A percentile compares a stretch with the other conserved stretches of the same genome.
Evolutionary conservation across 805 yeast species (phyloP).

Genomic region (Blastobotrys chiropterorum): DNA sequence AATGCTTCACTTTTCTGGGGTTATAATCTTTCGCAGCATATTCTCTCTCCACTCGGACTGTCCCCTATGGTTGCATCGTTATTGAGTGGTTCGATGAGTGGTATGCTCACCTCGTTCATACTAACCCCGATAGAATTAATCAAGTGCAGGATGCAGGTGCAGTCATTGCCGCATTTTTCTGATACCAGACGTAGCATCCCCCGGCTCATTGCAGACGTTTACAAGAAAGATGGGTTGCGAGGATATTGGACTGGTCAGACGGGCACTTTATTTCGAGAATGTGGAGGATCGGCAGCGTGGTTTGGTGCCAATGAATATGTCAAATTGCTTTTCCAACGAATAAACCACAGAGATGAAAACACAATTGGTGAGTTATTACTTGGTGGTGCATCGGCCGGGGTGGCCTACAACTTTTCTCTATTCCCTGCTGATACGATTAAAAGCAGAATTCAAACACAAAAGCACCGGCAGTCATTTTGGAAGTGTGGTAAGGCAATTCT

Average conservation of each 20-base stretch:
- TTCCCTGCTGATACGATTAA: constrained; percentile 92
- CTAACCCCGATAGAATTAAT: constrained; percentile 89
- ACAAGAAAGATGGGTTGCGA: constrained; percentile 46
- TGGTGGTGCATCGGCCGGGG: constrained; percentile 86
- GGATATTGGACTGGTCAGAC: constrained; percentile 89
- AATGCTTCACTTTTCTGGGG: constrained; percentile 68
- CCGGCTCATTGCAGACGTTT: constrained; percentile 38
- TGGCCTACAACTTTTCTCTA: constrained; percentile 68
- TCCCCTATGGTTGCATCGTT: constrained; percentile 38
- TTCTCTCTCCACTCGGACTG: not conserved
- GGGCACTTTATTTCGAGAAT: constrained; percentile 74
- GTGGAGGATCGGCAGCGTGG: constrained; percentile 91
- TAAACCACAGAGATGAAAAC: constrained; percentile 8
- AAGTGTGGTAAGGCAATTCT: constrained; percentile 39
- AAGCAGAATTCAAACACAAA: constrained; percentile 70
- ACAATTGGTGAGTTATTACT: constrained; percentile 48
- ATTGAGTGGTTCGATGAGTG: constrained; percentile 74
- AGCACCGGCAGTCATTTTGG: constrained; percentile 34
- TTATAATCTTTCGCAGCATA: constrained; percentile 14
- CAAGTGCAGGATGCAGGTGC: constrained; percentile 83
- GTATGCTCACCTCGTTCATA: constrained; percentile 73
- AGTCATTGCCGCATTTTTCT: constrained; percentile 26
- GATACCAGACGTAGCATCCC: constrained; percentile 14
- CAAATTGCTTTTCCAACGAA: constrained; percentile 15
- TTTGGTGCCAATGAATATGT: constrained; percentile 78